Conservation (phyloP, 2,329 filamentous ascomycete species). For the Endoconidiophora polonica region DNA sequence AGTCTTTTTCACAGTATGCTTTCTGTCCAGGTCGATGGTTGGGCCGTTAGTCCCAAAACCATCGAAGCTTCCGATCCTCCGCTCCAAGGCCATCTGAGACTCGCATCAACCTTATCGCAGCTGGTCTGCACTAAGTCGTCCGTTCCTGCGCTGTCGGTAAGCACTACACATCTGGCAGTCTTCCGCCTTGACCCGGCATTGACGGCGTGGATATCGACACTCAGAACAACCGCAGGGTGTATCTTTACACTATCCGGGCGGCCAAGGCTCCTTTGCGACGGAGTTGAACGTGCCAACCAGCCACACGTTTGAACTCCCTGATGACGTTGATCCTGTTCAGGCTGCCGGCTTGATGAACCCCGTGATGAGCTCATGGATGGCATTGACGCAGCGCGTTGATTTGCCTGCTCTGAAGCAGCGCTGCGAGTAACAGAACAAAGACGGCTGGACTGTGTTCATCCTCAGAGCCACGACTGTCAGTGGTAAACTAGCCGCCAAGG, state of each 20-base stretch:
- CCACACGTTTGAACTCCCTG: slow-evolving; percentile 26
- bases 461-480: slow-evolving; percentile 36
- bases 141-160: slow-evolving; percentile 33
- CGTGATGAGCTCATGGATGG: slow-evolving; percentile 41
- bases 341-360: slow-evolving; percentile 39
- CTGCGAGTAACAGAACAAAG: slow-evolving; percentile 3
- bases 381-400: slow-evolving; percentile 28
- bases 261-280: slow-evolving; percentile 25
- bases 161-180: slow-evolving; percentile 33
- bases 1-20: not conserved
- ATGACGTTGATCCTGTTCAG: slow-evolving; percentile 28
- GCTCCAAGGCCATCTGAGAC: not conserved
- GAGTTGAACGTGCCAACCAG: slow-evolving; percentile 29
- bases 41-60: not conserved
- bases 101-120: slow-evolving; percentile 34
- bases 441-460: slow-evolving; percentile 31
- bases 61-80: not conserved
- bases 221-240: slow-evolving; percentile 30
- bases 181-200: slow-evolving; percentile 35
- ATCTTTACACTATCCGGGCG: slow-evolving; percentile 25
- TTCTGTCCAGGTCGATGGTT: not conserved
- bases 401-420: not conserved
- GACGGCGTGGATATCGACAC: slow-evolving; percentile 34
- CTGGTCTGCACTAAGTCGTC: slow-evolving; percentile 37
- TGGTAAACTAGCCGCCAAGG: slow-evolving; percentile 31